Evolutionary conservation across 2,329 filamentous ascomycete genomes (phyloP), one percentile per base, ranked within the genome.

Genomic region (Exophiala sideris): DNA sequence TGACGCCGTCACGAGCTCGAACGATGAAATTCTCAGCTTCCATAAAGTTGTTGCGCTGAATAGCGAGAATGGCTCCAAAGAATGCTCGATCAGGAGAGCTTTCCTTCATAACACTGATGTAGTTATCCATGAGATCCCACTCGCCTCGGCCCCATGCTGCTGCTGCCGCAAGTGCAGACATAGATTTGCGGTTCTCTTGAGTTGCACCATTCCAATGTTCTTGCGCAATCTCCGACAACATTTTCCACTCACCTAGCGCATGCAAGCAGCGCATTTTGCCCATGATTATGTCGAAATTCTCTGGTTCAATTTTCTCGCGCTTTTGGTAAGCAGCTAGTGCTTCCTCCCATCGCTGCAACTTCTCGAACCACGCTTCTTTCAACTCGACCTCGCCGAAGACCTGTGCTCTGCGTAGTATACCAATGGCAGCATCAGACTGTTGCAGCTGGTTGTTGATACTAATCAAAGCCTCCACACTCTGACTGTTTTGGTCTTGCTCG

Each of bases 361-460:
- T 97, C 72, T 99, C 95, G 63, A 96, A 99, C 94, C 94, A 99
- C 0, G 91, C 96, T 73, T 99, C 94, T 56, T 95, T 90, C 46
- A 99, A 79, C 67, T 95, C 90, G 29, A 99, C 95, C 66, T 99
- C 94, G 63, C 89, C 89, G 70, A 97, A 99, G 40, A 90, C 84
- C 70, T 99, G 94, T 7, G 94, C 94, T 73, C 96, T 96, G 47
- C 94, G 86, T 53, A 99, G 79, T 57, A 99, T 99, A 71, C 94
- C 94, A 64, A 99, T 97, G 39, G 94, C 95, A 32, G 94, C 95
- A 72, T 99, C 94, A 6, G 94, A 96, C 70, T 99, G 94, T 70
- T 99, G 94, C 5, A 99, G 81, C 69, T 99, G 92, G 68, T 99
- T 99, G 74, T 99, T 99, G 76, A 99, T 99, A 59, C 92, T 94